Conservation (phyloP, 495 filamentous ascomycete species). For the Friedmanniomyces endolithicus region DNA sequence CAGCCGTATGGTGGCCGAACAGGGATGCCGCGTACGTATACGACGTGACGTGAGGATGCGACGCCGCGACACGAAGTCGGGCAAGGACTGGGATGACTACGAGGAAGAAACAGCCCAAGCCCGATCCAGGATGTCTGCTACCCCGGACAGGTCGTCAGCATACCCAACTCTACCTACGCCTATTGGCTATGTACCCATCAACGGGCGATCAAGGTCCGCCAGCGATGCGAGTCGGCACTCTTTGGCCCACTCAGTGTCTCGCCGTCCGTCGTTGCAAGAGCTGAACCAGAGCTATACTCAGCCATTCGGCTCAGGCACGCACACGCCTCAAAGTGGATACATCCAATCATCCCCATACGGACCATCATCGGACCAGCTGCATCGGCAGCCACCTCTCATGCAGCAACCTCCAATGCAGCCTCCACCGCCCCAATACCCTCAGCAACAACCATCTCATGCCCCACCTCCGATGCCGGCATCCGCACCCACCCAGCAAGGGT, state of each 20-base stretch:
- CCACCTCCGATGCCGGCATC: slow-evolving; percentile 15
- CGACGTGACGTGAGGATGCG: slow-evolving; percentile 96
- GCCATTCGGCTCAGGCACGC: slow-evolving; percentile 27
- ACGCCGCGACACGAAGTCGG: slow-evolving; percentile 59
- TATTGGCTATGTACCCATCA: slow-evolving; percentile 26
- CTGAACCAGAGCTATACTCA: slow-evolving; percentile 29
- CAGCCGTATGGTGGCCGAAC: slow-evolving; percentile 85
- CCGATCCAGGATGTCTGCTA: slow-evolving; percentile 43
- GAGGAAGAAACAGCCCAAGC: slow-evolving; percentile 51
- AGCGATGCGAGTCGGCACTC: slow-evolving; percentile 51
- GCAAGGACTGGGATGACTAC: slow-evolving; percentile 45
- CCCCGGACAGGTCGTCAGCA: slow-evolving; percentile 45
- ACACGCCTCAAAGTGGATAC: slow-evolving; percentile 26
- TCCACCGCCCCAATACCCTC: slow-evolving; percentile 21
- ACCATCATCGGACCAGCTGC: slow-evolving; percentile 17
- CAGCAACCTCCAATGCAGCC: slow-evolving; percentile 29
- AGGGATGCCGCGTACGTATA: slow-evolving; percentile 94
- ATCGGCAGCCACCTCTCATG: slow-evolving; percentile 14
- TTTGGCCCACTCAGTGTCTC: slow-evolving; percentile 29
- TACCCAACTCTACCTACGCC: slow-evolving; percentile 36
- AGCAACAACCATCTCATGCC: slow-evolving; percentile 13
- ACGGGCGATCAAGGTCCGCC: slow-evolving; percentile 55
- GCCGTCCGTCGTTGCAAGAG: slow-evolving; percentile 34
- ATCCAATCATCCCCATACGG: slow-evolving; percentile 27
- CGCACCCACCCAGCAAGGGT: slow-evolving; percentile 3